These are phyloP conservation scores for Boletus subparvulus DNA, from an alignment of 768 basidiomycete genomes.

Conservation along the genomic window DNA sequence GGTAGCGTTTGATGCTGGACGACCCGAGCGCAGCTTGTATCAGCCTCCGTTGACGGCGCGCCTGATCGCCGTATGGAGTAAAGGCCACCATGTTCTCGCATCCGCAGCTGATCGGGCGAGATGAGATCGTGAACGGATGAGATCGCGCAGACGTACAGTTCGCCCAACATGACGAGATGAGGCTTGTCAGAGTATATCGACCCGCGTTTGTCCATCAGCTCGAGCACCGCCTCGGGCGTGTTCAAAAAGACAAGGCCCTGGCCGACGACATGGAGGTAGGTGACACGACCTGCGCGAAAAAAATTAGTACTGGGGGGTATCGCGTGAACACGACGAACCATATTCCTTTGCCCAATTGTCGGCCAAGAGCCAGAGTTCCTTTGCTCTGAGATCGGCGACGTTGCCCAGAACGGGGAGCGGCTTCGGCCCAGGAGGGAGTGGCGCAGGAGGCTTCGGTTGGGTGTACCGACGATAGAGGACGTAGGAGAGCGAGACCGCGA, in stretches of 20 bases:
- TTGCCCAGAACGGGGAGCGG: conserved; percentile 68
- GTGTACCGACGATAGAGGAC: conserved; percentile 17
- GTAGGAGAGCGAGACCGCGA: conserved; percentile 17
- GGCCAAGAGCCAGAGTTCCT: conserved; percentile 66
- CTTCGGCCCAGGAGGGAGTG: conserved; percentile 66
- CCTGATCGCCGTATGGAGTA: conserved; percentile 61
- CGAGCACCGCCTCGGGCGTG: conserved; percentile 54
- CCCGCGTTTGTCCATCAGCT: conserved; percentile 69
- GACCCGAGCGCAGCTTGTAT: conserved; percentile 63
- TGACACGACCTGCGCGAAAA: conserved; percentile 47
- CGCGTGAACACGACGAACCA: conserved; percentile 41
- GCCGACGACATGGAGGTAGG: conserved; percentile 64
- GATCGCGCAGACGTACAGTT: conserved; percentile 49
- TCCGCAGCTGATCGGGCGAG: conserved; percentile 40
- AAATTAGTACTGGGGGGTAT: not conserved
- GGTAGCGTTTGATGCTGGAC: conserved; percentile 52
- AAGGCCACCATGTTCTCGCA: conserved; percentile 75
- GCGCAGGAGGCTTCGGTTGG: conserved; percentile 27
- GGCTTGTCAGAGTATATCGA: conserved; percentile 77
- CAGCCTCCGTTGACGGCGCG: conserved; percentile 63
- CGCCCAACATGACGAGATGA: conserved; percentile 63
- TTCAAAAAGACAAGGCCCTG: conserved; percentile 70
- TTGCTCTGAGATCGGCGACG: conserved; percentile 54
- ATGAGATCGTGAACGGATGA: not conserved
- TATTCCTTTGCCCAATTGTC: conserved; percentile 61